These are phyloP conservation scores for Fusarium anguioides DNA, from an alignment of 2,329 filamentous ascomycete genomes.

Conservation along the genomic window DNA sequence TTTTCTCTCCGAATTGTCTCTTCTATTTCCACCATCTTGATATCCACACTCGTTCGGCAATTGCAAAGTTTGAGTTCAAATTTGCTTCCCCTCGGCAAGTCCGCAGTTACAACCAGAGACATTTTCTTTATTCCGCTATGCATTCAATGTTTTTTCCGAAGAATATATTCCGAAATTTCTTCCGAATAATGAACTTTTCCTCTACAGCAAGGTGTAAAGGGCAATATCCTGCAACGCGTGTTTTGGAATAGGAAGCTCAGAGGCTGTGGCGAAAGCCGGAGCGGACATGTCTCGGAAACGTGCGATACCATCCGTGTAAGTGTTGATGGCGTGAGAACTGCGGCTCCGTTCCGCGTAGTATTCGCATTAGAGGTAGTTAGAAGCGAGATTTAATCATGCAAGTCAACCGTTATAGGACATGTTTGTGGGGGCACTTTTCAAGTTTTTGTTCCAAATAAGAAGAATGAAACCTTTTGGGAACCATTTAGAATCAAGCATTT, in stretches of 20 bases:
- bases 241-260: background rate
- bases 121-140: no score
- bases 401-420: background rate
- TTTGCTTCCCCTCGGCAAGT: no score
- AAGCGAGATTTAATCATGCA: background rate
- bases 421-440: background rate
- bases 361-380: background rate
- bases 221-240: background rate
- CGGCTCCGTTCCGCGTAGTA: background rate
- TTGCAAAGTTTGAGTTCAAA: no score
- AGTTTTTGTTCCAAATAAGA: background rate
- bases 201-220: background rate
- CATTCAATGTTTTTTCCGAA: no score
- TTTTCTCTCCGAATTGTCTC: fast-evolving
- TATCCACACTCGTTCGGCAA: no score
- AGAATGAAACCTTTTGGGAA: background rate
- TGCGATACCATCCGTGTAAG: background rate
- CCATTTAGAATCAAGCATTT: background rate
- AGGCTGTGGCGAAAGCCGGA: background rate
- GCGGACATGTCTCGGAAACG: background rate
- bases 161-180: background rate
- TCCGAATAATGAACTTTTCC: background rate
- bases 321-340: background rate
- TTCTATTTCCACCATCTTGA: fast-evolving
- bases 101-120: no score